These are phyloP conservation scores for Chalciporus piperatus DNA, from an alignment of 768 basidiomycete genomes.

Conservation along the genomic window DNA sequence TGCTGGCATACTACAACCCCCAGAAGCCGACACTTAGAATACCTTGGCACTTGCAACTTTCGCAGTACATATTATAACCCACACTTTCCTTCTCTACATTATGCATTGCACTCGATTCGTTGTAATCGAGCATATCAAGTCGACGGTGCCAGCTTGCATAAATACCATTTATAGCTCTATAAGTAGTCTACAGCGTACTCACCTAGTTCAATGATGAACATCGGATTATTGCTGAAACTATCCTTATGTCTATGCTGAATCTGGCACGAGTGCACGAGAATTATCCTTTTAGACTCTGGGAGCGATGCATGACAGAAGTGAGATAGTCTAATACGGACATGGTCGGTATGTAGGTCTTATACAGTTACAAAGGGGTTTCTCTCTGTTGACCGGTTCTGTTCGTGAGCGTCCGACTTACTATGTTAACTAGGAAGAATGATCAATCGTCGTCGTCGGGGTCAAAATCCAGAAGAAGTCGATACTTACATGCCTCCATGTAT, in stretches of 20 bases:
- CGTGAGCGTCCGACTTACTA: slow-evolving; percentile 70
- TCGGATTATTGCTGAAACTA: slow-evolving; percentile 5
- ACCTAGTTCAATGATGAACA: slow-evolving; percentile 17
- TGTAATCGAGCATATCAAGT: slow-evolving; percentile 10
- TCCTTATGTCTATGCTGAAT: neutral
- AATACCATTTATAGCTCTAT: slow-evolving; percentile 17
- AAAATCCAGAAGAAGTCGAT: neutral
- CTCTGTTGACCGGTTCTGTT: slow-evolving; percentile 42
- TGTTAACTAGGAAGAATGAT: slow-evolving; percentile 56
- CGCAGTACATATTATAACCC: slow-evolving; percentile 17
- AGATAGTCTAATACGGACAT: neutral
- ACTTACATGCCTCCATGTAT: slow-evolving; percentile 84
- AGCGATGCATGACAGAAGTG: neutral
- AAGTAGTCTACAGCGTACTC: slow-evolving; percentile 17
- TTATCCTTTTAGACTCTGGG: neutral
- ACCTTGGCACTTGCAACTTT: slow-evolving; percentile 10
- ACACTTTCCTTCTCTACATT: neutral
- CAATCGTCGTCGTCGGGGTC: neutral
- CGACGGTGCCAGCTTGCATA: slow-evolving; percentile 11
- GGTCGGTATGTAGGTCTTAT: neutral
- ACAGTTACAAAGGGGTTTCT: slow-evolving; percentile 15
- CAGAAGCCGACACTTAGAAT: slow-evolving; percentile 7
- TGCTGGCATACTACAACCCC: slow-evolving; percentile 15
- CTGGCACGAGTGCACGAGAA: neutral
- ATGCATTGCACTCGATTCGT: slow-evolving; percentile 11